Percentiles rank a stretch among this genome's conserved stretches.
These are phyloP conservation scores for Exserohilum rostratum DNA, from an alignment of 2,329 filamentous ascomycete species.

Conservation along the genomic window DNA sequence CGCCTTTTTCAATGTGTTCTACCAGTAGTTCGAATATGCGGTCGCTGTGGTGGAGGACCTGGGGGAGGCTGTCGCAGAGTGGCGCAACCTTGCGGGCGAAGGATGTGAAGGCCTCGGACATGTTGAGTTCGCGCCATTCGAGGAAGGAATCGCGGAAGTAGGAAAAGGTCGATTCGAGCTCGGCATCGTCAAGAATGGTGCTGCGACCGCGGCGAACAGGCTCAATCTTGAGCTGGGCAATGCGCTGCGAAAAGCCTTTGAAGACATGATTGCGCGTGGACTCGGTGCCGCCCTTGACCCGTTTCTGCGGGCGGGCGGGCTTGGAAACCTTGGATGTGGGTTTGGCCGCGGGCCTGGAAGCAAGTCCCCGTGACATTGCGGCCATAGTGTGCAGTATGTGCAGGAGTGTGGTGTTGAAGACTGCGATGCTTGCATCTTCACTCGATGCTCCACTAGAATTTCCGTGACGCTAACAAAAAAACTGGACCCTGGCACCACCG, in stretches of 20 bases:
- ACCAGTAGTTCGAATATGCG: slow-evolving; percentile 80
- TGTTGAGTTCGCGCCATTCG: slow-evolving; percentile 90
- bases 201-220: slow-evolving; percentile 88
- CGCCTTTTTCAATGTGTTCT: slow-evolving; percentile 76
- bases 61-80: slow-evolving; percentile 85
- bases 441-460: slow-evolving; percentile 39
- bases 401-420: slow-evolving; percentile 8
- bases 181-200: slow-evolving; percentile 80
- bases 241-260: slow-evolving; percentile 88
- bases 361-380: slow-evolving; percentile 49
- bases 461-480: slow-evolving; percentile 28
- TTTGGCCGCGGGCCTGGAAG: slow-evolving; percentile 19
- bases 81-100: slow-evolving; percentile 78
- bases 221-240: slow-evolving; percentile 90
- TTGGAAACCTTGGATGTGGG: slow-evolving; percentile 24
- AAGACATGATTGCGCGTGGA: slow-evolving; percentile 86
- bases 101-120: slow-evolving; percentile 77
- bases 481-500: slow-evolving; percentile 25
- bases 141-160: slow-evolving; percentile 83
- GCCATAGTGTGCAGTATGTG: slow-evolving; percentile 45
- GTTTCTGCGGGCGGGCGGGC: slow-evolving; percentile 62
- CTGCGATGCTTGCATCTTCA: slow-evolving; percentile 8
- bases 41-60: slow-evolving; percentile 89
- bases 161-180: slow-evolving; percentile 77
- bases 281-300: slow-evolving; percentile 69